Conservation (phyloP, 495 filamentous ascomycete genomes). For the Extremus antarcticus region DNA sequence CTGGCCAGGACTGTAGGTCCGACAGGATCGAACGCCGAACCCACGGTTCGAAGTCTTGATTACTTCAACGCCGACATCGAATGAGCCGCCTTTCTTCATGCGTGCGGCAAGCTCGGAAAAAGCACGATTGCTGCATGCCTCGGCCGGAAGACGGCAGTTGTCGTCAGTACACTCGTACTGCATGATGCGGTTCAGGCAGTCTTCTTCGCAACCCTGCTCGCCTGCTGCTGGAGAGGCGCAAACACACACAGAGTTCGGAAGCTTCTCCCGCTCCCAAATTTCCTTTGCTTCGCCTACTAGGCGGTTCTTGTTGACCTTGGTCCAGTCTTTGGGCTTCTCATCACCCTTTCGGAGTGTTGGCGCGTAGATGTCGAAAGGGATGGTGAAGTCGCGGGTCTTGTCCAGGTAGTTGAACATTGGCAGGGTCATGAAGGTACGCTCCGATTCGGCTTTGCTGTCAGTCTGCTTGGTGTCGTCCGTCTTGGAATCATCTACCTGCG, state of each 20-base stretch:
- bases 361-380: slow-evolving; percentile 82
- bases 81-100: slow-evolving; percentile 49
- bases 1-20: slow-evolving; percentile 76
- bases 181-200: slow-evolving; percentile 91
- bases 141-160: slow-evolving; percentile 67
- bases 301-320: slow-evolving; percentile 79
- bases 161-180: slow-evolving; percentile 88
- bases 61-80: slow-evolving; percentile 85
- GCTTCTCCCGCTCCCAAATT: slow-evolving; percentile 66
- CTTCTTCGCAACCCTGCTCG: slow-evolving; percentile 72
- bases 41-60: slow-evolving; percentile 81
- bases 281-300: slow-evolving; percentile 83
- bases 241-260: slow-evolving; percentile 68
- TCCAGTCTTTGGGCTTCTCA: slow-evolving; percentile 83
- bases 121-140: slow-evolving; percentile 70
- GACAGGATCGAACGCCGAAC: slow-evolving; percentile 81
- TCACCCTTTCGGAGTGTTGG: slow-evolving; percentile 67
- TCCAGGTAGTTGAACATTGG: slow-evolving; percentile 42
- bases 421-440: slow-evolving; percentile 6
- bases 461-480: background rate
- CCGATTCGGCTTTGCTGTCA: slow-evolving; percentile 32
- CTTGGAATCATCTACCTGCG: slow-evolving; percentile 59
- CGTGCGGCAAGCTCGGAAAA: slow-evolving; percentile 55
- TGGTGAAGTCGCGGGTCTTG: slow-evolving; percentile 63
- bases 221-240: slow-evolving; percentile 41